Percentiles rank a stretch among this genome's conserved stretches.
These are phyloP conservation scores for Capsicum chinense DNA, from an alignment of 257 asterid species.

Conservation along the genomic window DNA sequence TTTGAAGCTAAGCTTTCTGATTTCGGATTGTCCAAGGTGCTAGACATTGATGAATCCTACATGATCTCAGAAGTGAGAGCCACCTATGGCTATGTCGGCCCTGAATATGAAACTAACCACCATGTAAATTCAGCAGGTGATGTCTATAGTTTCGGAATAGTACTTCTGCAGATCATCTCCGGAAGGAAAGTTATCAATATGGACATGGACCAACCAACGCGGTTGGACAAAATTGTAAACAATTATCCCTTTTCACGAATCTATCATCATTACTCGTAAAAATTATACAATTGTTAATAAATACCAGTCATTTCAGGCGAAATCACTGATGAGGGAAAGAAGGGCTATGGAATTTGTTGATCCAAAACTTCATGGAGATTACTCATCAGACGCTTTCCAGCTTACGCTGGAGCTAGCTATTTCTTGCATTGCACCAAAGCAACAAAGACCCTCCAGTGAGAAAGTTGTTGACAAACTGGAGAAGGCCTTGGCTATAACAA, in stretches of 20 bases:
- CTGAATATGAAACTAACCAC: constrained; percentile 71
- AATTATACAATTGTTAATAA: background rate
- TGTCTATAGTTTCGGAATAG: constrained; percentile 76
- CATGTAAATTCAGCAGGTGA: constrained; percentile 72
- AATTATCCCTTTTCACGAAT: constrained; percentile 2
- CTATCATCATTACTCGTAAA: background rate
- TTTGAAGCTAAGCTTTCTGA: constrained; percentile 44
- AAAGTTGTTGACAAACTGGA: constrained; percentile 33
- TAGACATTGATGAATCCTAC: constrained; percentile 31
- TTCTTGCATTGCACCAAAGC: constrained; percentile 34
- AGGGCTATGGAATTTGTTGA: constrained; percentile 38
- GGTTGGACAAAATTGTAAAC: constrained; percentile 63
- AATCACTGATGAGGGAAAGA: constrained; percentile 35
- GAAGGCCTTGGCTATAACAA: constrained; percentile 39
- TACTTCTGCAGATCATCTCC: constrained; percentile 68
- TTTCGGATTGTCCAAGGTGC: constrained; percentile 44
- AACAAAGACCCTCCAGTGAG: constrained; percentile 34
- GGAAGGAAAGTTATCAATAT: constrained; percentile 71
- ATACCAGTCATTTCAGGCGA: constrained; percentile 37
- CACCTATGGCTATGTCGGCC: constrained; percentile 81
- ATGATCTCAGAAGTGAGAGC: constrained; percentile 45
- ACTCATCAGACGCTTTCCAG: constrained; percentile 37
- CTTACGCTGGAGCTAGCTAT: constrained; percentile 38
- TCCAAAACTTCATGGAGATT: constrained; percentile 43
- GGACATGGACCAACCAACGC: constrained; percentile 57